A percentile compares a stretch with the other conserved stretches of the same genome.
Evolutionary conservation across 2,329 filamentous ascomycete genomes (phyloP).

Genomic region (Calonectria henricotiae): DNA sequence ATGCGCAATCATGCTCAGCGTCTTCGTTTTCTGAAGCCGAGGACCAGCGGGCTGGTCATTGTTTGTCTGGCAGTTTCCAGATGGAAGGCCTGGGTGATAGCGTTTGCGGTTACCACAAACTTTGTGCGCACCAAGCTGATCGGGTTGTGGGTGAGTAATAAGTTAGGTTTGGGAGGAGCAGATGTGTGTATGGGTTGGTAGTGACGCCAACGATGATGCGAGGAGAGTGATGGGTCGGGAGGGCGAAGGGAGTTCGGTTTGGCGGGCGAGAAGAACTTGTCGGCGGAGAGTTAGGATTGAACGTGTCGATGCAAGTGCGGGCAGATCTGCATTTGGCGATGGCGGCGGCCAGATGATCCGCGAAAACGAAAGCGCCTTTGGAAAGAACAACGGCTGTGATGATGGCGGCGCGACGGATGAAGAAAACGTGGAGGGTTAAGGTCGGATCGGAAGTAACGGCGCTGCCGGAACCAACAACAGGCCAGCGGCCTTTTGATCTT

Average conservation of each 20-base stretch:
- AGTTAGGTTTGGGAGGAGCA: not conserved
- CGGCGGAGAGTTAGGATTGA: constrained; percentile 18
- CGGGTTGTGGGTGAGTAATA: not conserved
- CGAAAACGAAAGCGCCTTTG: not conserved
- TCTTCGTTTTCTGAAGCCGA: constrained; percentile 49
- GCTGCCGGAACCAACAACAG: constrained; percentile 11
- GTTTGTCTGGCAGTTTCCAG: constrained; percentile 39
- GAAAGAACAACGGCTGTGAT: not conserved
- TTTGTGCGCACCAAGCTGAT: constrained; percentile 15
- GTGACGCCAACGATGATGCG: constrained; percentile 3
- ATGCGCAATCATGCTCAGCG: constrained; percentile 47
- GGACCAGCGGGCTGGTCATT: constrained; percentile 45
- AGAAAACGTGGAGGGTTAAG: constrained; percentile 4
- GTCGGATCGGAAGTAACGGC: constrained; percentile 26
- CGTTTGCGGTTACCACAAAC: constrained; percentile 34
- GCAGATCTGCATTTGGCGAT: constrained; percentile 16
- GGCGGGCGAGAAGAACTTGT: constrained; percentile 5
- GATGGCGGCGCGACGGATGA: constrained; percentile 18
- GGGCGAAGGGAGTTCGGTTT: constrained; percentile 1
- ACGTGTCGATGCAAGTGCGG: constrained; percentile 8
- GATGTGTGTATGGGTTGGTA: not conserved
- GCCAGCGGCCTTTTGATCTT: constrained; percentile 22
- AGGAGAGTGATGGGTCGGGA: not conserved
- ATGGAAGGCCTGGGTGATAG: constrained; percentile 11
- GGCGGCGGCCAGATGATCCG: constrained; percentile 10